phyloP scores from a whole-genome alignment of 805 yeast genomes.

The Saturnispora zaruensis region DNA sequence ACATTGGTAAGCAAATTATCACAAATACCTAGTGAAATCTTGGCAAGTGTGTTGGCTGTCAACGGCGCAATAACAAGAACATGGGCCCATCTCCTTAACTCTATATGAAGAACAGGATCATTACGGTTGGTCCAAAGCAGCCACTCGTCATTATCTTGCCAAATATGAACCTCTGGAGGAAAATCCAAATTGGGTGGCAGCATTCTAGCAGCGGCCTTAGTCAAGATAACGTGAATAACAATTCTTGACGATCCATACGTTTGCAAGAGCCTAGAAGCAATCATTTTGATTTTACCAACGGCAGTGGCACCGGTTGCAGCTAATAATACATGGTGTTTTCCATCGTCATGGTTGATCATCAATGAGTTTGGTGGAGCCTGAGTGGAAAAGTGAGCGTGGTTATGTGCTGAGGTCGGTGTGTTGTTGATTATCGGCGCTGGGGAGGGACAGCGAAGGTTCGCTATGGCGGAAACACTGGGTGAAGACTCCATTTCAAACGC shows the following conservation, averaged over 20 bases:
- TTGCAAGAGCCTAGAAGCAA: slow-evolving; percentile 44
- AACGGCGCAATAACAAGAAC: slow-evolving; percentile 47
- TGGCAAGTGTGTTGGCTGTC: slow-evolving; percentile 49
- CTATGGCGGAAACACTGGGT: slow-evolving; percentile 49
- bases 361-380: slow-evolving; percentile 17
- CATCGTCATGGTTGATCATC: slow-evolving; percentile 42
- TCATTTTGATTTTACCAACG: slow-evolving; percentile 41
- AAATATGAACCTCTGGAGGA: slow-evolving; percentile 38
- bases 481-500: slow-evolving; percentile 22
- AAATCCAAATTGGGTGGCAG: slow-evolving; percentile 37
- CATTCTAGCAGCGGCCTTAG: slow-evolving; percentile 46
- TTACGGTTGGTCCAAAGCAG: slow-evolving; percentile 41
- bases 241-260: slow-evolving; percentile 41
- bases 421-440: slow-evolving; percentile 57
- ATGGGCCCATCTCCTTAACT: slow-evolving; percentile 55
- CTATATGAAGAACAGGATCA: slow-evolving; percentile 55
- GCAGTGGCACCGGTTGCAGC: slow-evolving; percentile 55
- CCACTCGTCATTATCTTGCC: slow-evolving; percentile 58
- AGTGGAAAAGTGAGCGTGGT: background rate
- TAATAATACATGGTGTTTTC: slow-evolving; percentile 44
- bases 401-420: background rate
- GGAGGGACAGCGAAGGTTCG: slow-evolving; percentile 56
- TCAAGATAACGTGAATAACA: slow-evolving; percentile 45
- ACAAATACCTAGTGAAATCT: slow-evolving; percentile 48
- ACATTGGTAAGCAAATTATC: slow-evolving; percentile 52